Evolutionary conservation across 768 basidiomycete species (phyloP).

Genomic region (Tulasnella sp.): DNA sequence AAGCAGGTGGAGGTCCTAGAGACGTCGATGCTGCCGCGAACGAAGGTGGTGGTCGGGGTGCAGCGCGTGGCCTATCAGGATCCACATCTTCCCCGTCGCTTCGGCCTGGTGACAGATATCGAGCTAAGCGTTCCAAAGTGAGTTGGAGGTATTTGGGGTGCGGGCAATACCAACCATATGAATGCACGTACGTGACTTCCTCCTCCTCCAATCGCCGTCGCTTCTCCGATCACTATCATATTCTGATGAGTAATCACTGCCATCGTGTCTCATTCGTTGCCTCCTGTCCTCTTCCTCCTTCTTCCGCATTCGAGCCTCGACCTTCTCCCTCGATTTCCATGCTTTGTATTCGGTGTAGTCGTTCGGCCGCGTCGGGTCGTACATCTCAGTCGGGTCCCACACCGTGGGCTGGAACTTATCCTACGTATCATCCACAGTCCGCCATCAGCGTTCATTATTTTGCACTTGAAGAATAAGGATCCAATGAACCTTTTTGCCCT

Average conservation of each 20-base stretch:
- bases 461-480: background rate
- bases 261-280: conserved; percentile 37
- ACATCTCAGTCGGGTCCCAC: conserved; percentile 73
- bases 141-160: conserved; percentile 2
- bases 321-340: conserved; percentile 65
- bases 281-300: conserved; percentile 42
- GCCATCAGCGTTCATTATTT: conserved; percentile 3
- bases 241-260: conserved; percentile 42
- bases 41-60: conserved; percentile 3
- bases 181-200: background rate
- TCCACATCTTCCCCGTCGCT: background rate
- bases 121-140: background rate
- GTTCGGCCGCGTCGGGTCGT: conserved; percentile 75
- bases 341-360: conserved; percentile 82
- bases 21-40: background rate
- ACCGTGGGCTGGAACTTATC: conserved; percentile 23
- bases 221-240: conserved; percentile 26
- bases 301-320: conserved; percentile 52
- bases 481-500: conserved; percentile 46
- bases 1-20: conserved; percentile 26
- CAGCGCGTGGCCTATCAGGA: background rate
- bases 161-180: too few relatives aligned
- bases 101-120: background rate
- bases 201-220: conserved; percentile 1
- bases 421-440: background rate